Evolutionary conservation across 2,329 filamentous ascomycete genomes (phyloP).

Genomic region (Decorospora gaudefroyi): DNA sequence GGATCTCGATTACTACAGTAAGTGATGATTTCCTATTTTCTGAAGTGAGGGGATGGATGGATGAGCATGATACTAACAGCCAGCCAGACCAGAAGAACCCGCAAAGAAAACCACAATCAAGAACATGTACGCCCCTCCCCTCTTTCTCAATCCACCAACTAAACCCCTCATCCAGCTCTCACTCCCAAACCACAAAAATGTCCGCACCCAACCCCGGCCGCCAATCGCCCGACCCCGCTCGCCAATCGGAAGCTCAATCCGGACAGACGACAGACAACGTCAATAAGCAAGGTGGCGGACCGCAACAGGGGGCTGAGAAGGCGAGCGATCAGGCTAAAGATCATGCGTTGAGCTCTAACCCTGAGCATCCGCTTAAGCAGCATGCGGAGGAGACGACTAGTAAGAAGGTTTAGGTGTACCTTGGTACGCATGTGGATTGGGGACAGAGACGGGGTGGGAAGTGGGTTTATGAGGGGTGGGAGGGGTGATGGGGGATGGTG

Average conservation of each 20-base stretch:
- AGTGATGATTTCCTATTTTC: too few relatives aligned
- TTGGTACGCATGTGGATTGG: too few relatives aligned
- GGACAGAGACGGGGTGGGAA: too few relatives aligned
- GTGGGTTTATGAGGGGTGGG: too few relatives aligned
- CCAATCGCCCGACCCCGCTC: conserved; percentile 76
- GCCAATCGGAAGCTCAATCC: conserved; percentile 67
- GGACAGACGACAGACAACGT: conserved; percentile 63
- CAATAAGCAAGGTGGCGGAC: conserved; percentile 55
- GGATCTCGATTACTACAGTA: too few relatives aligned
- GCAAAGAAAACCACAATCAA: background rate
- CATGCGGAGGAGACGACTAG: conserved; percentile 63
- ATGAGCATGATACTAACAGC: too few relatives aligned
- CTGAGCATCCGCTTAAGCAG: conserved; percentile 66
- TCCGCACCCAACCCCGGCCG: conserved; percentile 68
- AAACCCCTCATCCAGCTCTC: conserved; percentile 1
- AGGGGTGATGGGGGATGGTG: too few relatives aligned
- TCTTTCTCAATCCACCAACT: background rate
- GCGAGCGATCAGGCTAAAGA: conserved; percentile 55
- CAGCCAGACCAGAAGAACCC: too few relatives aligned
- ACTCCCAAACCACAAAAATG: conserved; percentile 53
- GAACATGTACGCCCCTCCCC: background rate
- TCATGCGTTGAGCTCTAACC: conserved; percentile 63
- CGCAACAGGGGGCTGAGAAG: conserved; percentile 54
- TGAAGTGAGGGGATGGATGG: too few relatives aligned
- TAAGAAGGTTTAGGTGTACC: conserved; percentile 54